A percentile compares a stretch with the other conserved stretches of the same genome.
Evolutionary conservation across 352 stramenopile genomes (phyloP).

Genomic region (Phytophthora palmivora): DNA sequence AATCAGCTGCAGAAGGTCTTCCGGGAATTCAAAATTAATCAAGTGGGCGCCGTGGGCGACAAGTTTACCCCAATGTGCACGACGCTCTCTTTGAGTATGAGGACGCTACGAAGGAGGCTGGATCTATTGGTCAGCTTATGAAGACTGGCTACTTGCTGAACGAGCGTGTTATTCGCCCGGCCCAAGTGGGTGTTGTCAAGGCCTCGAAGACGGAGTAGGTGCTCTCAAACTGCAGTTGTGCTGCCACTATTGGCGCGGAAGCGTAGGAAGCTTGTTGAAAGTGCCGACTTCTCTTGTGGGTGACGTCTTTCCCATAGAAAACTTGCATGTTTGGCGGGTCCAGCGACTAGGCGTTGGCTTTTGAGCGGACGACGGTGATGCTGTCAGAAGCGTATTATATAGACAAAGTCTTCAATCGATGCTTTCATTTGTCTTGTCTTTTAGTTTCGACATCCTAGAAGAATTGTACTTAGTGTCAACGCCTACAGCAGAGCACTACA

Average conservation of each 20-base stretch:
- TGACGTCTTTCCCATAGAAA: neutral
- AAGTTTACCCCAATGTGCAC: conserved; percentile 98
- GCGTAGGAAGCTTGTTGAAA: neutral
- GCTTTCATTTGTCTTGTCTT: conserved; percentile 12
- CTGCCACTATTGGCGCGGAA: conserved; percentile 11
- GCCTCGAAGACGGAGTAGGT: conserved; percentile 44
- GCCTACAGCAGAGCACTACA: no score
- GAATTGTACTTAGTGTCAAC: no score
- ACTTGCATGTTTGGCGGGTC: neutral
- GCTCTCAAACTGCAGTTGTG: neutral
- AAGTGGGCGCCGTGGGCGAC: conserved; percentile 94
- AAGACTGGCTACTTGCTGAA: conserved; percentile 97
- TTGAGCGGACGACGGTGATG: conserved; percentile 5
- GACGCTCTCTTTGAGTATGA: conserved; percentile 98
- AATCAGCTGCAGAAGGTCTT: conserved; percentile 97
- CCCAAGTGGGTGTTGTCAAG: conserved; percentile 95
- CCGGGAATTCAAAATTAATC: conserved; percentile 88
- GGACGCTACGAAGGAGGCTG: conserved; percentile 88
- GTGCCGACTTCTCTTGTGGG: neutral
- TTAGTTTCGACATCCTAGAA: no score
- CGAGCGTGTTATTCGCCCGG: conserved; percentile 94
- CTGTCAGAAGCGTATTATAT: conserved; percentile 33
- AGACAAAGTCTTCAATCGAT: conserved; percentile 31
- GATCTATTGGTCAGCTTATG: conserved; percentile 96
- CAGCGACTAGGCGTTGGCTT: conserved; percentile 11